Evolutionary conservation across 148 eudicot genomes (phyloP), one percentile per base, ranked within the genome.

Genomic region (Pharnaceum exiguum): DNA sequence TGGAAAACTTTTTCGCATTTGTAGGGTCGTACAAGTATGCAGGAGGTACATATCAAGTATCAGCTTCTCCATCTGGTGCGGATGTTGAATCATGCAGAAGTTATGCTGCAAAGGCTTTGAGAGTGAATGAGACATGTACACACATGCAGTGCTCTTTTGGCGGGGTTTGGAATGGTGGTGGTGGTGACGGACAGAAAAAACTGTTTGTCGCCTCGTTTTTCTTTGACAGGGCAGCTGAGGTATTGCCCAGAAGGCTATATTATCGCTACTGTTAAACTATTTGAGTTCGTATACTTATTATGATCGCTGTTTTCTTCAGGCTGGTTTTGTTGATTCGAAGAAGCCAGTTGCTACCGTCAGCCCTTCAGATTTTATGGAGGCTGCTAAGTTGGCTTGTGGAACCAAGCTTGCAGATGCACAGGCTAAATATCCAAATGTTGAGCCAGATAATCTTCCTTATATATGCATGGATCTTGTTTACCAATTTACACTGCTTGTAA

Each of bases 61-160:
- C 82, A 21, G 68, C 85, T 71, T 73, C 77, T 54, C 31, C 86
- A 66, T 72, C 86, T 16, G 95, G 98, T 49, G 75, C 90, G 29
- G 74, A 84, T 70, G 55, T 78, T 60, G 62, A 63, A 10, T 70
- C 72, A 51, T 93, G 99, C 65, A 75, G 69, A 60, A 71, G 55
- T 38, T 67, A 69, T 32, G 82, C 96, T 22, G 48, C 48, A 12
- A 81, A 83, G 75, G 95, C 96, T 54, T 76, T 93, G 51, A 83
- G 65, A 80, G 82, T 83, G 43, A 86, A 93, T 72, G 95, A 86
- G 71, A 77, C 89, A 33, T 93, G 99, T 45, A 83, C 87, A 35
- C 95, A 93, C 75, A 93, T 89, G 99, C 87, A 89, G 59, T 93
- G 99, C 78, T 85, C 96, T n/a, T 93, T 93, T 66, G 95, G 91